Evolutionary conservation across 306 rosid genomes (phyloP).

Genomic region (Gastrolobium bilobum): DNA sequence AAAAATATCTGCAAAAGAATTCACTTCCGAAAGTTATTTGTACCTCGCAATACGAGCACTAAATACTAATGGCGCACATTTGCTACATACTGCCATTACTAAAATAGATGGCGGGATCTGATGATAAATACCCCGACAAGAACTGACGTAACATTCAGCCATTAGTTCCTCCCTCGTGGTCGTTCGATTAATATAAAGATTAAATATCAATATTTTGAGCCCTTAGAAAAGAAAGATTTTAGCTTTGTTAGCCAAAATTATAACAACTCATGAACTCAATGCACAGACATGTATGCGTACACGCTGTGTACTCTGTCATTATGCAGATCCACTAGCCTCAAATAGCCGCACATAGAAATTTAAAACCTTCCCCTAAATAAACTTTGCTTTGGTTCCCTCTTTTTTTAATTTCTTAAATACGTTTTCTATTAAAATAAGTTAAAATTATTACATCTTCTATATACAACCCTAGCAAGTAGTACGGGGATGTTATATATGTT

Average conservation of each 20-base stretch:
- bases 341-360: slow-evolving; percentile 47
- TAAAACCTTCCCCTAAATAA: slow-evolving; percentile 10
- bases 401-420: background rate
- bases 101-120: slow-evolving; percentile 12
- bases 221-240: slow-evolving; percentile 1
- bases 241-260: background rate
- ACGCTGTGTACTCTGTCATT: slow-evolving; percentile 3
- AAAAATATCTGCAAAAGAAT: background rate
- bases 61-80: slow-evolving; percentile 6
- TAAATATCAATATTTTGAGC: background rate
- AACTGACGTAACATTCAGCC: background rate
- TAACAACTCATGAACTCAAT: background rate
- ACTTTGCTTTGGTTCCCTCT: background rate
- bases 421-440: background rate
- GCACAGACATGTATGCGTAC: background rate
- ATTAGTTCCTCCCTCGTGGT: slow-evolving; percentile 5
- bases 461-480: background rate
- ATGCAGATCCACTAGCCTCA: slow-evolving; percentile 1
- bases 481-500: background rate
- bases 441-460: background rate
- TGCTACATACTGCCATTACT: background rate
- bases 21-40: background rate
- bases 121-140: slow-evolving; percentile 5
- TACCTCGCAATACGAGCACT: background rate
- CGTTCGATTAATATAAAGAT: background rate